These are phyloP conservation scores for Huntiella savannae DNA, from an alignment of 2,329 filamentous ascomycete genomes.

Conservation along the genomic window DNA sequence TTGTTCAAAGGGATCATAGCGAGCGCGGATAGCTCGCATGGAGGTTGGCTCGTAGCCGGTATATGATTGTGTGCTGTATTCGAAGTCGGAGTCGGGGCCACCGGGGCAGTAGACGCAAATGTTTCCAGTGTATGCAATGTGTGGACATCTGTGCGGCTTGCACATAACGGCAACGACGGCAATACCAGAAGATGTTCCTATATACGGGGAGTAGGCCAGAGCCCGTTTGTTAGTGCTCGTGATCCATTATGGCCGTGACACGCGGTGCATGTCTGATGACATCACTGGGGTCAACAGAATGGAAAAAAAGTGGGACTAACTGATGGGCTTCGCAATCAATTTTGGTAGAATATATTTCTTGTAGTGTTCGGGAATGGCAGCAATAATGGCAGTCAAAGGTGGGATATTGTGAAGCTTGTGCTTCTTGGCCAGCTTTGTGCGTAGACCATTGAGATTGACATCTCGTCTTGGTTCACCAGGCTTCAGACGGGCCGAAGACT, in stretches of 20 bases:
- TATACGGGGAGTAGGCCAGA: not conserved
- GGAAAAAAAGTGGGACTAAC: conserved; percentile 25
- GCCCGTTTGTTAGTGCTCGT: not conserved
- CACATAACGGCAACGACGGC: conserved; percentile 99
- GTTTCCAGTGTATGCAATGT: conserved; percentile 96
- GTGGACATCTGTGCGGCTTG: conserved; percentile 92
- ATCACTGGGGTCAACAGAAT: not conserved
- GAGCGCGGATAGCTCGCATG: conserved; percentile 90
- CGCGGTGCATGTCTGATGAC: not conserved
- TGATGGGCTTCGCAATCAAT: conserved; percentile 88
- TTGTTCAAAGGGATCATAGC: conserved; percentile 96
- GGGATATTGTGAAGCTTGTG: conserved; percentile 76
- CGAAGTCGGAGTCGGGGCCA: conserved; percentile 93
- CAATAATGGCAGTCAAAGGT: conserved; percentile 88
- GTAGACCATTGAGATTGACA: conserved; percentile 78
- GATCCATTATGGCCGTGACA: too few relatives aligned
- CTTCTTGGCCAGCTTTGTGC: conserved; percentile 79
- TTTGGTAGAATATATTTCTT: conserved; percentile 98
- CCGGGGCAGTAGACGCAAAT: conserved; percentile 98
- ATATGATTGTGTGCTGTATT: conserved; percentile 97
- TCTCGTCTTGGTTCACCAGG: conserved; percentile 57
- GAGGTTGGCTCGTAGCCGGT: conserved; percentile 97
- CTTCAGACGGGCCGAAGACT: conserved; percentile 50
- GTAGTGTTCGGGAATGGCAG: conserved; percentile 96
- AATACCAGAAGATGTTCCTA: conserved; percentile 85